Conservation (phyloP, 306 rosid genomes). For the Bauhinia variegata region DNA sequence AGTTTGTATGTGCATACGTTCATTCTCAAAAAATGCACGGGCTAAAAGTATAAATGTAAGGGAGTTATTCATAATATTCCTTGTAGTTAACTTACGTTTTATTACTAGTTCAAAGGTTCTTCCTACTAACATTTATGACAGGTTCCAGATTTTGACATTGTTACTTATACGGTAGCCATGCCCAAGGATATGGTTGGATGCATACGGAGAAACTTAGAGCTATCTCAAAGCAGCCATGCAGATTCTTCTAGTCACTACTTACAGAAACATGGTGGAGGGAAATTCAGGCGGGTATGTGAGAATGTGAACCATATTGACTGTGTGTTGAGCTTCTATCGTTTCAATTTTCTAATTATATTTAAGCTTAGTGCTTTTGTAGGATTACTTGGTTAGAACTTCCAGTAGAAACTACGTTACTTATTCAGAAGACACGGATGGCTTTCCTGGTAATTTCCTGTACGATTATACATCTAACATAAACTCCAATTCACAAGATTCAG, state of each 20-base stretch:
- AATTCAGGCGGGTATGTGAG: constrained; percentile 45
- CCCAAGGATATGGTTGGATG: constrained; percentile 54
- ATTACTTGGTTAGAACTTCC: constrained; percentile 30
- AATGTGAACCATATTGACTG: too few species aligned
- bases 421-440: constrained; percentile 35
- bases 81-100: not conserved
- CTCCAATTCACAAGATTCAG: constrained; percentile 19
- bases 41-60: constrained; percentile 47
- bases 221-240: constrained; percentile 31
- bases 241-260: constrained; percentile 36
- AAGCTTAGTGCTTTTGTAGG: constrained; percentile 39
- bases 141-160: constrained; percentile 69
- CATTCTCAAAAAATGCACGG: constrained; percentile 55
- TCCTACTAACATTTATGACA: constrained; percentile 36
- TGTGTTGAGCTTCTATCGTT: constrained; percentile 15
- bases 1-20: constrained; percentile 65
- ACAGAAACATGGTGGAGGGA: constrained; percentile 27
- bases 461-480: constrained; percentile 26
- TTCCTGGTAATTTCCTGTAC: constrained; percentile 12
- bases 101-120: not conserved
- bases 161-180: constrained; percentile 56
- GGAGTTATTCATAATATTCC: constrained; percentile 6
- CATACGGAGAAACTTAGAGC: constrained; percentile 54
- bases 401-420: constrained; percentile 27
- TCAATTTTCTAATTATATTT: constrained; percentile 27